A percentile compares a stretch with the other conserved stretches of the same genome.
Evolutionary conservation across 2,329 filamentous ascomycete genomes (phyloP).

Genomic region (Dactylellina drechsleri): DNA sequence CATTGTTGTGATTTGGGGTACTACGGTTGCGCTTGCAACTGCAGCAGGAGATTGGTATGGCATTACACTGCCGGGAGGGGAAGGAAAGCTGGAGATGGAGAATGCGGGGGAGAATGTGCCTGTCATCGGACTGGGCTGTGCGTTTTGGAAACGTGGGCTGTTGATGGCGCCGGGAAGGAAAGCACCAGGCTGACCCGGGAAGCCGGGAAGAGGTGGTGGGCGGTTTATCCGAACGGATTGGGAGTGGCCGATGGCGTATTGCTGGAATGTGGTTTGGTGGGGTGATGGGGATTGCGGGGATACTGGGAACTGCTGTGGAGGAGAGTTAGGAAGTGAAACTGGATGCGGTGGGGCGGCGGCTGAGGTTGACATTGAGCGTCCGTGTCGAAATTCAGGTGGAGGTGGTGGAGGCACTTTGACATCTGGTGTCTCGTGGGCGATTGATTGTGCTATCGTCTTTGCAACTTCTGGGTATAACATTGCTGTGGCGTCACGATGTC

Average conservation of each 20-base stretch:
- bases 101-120: constrained; percentile 40
- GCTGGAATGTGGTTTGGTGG: constrained; percentile 35
- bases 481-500: constrained; percentile 48
- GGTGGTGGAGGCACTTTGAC: constrained; percentile 39
- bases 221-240: constrained; percentile 48
- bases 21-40: constrained; percentile 30
- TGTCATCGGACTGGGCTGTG: constrained; percentile 44
- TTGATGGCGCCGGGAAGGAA: constrained; percentile 34
- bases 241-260: constrained; percentile 29
- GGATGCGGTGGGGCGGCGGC: constrained; percentile 31
- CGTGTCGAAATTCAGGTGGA: constrained; percentile 41
- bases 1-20: constrained; percentile 41
- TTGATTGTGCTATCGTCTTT: constrained; percentile 34
- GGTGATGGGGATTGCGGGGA: constrained; percentile 49
- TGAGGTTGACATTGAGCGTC: constrained; percentile 37
- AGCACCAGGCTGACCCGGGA: constrained; percentile 21
- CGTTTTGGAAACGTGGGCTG: constrained; percentile 34
- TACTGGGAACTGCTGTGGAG: constrained; percentile 42
- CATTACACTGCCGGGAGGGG: constrained; percentile 16
- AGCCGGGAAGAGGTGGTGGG: constrained; percentile 41
- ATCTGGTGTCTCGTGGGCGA: constrained; percentile 32
- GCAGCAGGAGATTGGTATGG: constrained; percentile 42
- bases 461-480: constrained; percentile 52
- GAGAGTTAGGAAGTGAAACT: constrained; percentile 27
- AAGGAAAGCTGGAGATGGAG: constrained; percentile 26